Evolutionary conservation across 805 yeast species (phyloP).

Genomic region (Hanseniaspora mollemarum): DNA sequence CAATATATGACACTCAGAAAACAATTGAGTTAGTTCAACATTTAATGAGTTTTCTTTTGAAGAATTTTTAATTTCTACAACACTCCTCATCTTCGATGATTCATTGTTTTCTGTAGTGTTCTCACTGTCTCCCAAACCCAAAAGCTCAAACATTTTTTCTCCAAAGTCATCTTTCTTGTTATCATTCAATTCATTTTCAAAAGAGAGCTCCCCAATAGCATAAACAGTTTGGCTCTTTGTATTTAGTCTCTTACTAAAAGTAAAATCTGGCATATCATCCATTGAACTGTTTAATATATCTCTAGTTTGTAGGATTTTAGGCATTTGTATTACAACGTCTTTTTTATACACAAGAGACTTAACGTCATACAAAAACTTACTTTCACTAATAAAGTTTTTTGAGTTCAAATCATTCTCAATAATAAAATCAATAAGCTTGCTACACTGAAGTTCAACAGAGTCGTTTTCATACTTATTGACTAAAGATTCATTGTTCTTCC

Average conservation of each 20-base stretch:
- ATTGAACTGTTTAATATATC: not conserved
- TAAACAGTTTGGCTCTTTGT: not conserved
- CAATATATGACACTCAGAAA: conserved; percentile 23
- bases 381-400: conserved; percentile 52
- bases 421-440: conserved; percentile 45
- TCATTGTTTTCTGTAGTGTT: conserved; percentile 17
- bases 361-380: conserved; percentile 44
- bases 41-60: not conserved
- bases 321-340: not conserved
- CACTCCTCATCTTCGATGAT: conserved; percentile 16
- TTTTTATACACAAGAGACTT: conserved; percentile 15
- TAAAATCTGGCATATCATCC: not conserved
- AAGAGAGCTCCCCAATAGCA: conserved; percentile 5
- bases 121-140: conserved; percentile 5
- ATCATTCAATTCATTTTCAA: conserved; percentile 1
- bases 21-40: conserved; percentile 19
- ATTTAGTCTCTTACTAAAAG: conserved; percentile 2
- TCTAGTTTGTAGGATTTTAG: not conserved
- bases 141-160: conserved; percentile 9
- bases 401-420: conserved; percentile 57
- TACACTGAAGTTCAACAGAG: conserved; percentile 28
- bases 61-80: not conserved
- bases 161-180: not conserved
- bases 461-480: conserved; percentile 3
- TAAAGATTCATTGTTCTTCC: conserved; percentile 7